Conservation (phyloP, 768 basidiomycete genomes). For the Suillus bovinus region DNA sequence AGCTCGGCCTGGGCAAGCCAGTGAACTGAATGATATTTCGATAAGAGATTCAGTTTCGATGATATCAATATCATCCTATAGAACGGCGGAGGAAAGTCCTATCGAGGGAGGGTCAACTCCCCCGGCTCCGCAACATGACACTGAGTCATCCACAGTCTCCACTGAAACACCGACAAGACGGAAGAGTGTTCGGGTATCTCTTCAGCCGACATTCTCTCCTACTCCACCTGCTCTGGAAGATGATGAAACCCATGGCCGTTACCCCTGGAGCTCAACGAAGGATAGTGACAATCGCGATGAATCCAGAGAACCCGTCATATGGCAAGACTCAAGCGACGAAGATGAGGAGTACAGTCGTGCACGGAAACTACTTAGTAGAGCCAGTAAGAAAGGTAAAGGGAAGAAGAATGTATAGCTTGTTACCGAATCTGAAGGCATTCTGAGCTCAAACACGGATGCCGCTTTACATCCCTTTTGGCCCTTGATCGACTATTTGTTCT, state of each 20-base stretch:
- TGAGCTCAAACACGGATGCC: not conserved
- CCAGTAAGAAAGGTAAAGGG: constrained; percentile 41
- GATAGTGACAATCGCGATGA: constrained; percentile 5
- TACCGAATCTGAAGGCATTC: not conserved
- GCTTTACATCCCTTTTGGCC: not conserved
- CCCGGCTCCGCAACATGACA: constrained; percentile 4
- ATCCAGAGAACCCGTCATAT: constrained; percentile 42
- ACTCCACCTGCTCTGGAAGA: constrained; percentile 65
- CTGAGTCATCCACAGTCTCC: constrained; percentile 18
- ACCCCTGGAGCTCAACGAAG: constrained; percentile 15
- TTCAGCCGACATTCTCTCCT: constrained; percentile 74
- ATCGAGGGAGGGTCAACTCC: constrained; percentile 27
- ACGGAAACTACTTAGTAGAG: constrained; percentile 49
- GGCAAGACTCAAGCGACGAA: constrained; percentile 79
- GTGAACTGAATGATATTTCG: constrained; percentile 19
- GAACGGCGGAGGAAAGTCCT: constrained; percentile 60
- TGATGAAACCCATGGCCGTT: constrained; percentile 17
- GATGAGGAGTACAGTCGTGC: constrained; percentile 67
- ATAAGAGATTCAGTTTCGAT: constrained; percentile 36
- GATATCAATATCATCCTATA: constrained; percentile 62
- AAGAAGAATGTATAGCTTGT: constrained; percentile 13
- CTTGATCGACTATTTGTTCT: not conserved
- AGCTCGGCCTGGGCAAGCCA: not conserved
- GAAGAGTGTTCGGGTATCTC: constrained; percentile 79
- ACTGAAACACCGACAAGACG: constrained; percentile 32